phyloP scores from a whole-genome alignment of 441 rosid genomes.

The Jatropha podagrica region DNA sequence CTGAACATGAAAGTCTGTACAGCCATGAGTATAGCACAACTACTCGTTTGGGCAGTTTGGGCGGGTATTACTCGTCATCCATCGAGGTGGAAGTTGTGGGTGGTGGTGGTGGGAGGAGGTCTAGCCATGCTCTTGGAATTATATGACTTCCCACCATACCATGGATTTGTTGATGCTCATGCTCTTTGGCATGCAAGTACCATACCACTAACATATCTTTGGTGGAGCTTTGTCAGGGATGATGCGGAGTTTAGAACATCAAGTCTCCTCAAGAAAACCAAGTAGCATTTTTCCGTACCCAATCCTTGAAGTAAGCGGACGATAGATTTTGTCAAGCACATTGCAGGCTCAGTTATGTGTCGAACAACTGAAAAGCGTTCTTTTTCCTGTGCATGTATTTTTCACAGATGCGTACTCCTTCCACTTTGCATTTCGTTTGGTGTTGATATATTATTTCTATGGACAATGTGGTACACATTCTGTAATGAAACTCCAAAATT shows the following conservation, averaged over 20 bases:
- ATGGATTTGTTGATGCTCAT: constrained; percentile 75
- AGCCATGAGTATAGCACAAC: constrained; percentile 64
- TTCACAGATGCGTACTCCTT: constrained; percentile 21
- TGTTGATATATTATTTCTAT: constrained; percentile 16
- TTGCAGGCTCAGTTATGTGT: constrained; percentile 10
- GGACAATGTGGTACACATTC: constrained; percentile 12
- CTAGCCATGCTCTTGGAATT: constrained; percentile 81
- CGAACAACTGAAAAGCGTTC: constrained; percentile 5
- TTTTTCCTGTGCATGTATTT: constrained; percentile 22
- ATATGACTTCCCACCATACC: constrained; percentile 80
- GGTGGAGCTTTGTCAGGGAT: constrained; percentile 94
- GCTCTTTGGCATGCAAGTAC: constrained; percentile 84
- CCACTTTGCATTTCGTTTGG: constrained; percentile 18
- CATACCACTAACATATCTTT: constrained; percentile 67
- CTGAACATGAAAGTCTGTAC: constrained; percentile 88
- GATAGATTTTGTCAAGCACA: constrained; percentile 1
- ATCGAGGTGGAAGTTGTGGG: constrained; percentile 80
- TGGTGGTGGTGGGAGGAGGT: constrained; percentile 65
- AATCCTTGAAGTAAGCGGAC: not conserved
- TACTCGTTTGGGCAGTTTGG: constrained; percentile 90
- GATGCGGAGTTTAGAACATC: constrained; percentile 73
- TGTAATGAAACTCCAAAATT: constrained; percentile 24
- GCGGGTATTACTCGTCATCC: constrained; percentile 69
- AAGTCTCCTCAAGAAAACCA: constrained; percentile 53
- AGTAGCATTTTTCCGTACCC: constrained; percentile 33